phyloP scores from a whole-genome alignment of 805 yeast species.

The Soucietia sequanensis region DNA sequence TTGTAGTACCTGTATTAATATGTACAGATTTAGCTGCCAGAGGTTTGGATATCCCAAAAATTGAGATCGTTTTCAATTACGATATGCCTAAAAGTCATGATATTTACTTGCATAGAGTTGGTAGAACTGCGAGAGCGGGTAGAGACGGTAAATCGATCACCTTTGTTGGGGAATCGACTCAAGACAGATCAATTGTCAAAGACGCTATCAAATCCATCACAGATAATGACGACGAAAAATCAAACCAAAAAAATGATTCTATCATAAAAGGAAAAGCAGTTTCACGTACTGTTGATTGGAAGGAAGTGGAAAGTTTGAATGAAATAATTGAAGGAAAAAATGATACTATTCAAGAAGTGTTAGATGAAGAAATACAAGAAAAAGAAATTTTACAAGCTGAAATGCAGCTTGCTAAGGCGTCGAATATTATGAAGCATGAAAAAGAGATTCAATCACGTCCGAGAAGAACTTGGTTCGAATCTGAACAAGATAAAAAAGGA shows the following conservation, averaged over 20 bases:
- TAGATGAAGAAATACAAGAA: conserved; percentile 84
- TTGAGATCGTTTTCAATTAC: conserved; percentile 89
- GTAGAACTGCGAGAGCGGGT: conserved; percentile 99
- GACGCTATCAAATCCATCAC: conserved; percentile 74
- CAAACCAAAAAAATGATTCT: conserved; percentile 1
- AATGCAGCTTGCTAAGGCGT: conserved; percentile 83
- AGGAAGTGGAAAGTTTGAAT: conserved; percentile 68
- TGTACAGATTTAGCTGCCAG: conserved; percentile 99
- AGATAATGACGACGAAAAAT: conserved; percentile 24
- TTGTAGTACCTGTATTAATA: conserved; percentile 80
- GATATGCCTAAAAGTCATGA: conserved; percentile 96
- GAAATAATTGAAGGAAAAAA: conserved; percentile 58
- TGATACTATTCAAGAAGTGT: conserved; percentile 67
- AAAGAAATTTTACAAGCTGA: conserved; percentile 87
- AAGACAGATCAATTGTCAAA: conserved; percentile 87
- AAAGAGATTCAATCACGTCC: conserved; percentile 88
- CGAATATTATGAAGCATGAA: conserved; percentile 75
- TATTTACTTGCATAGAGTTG: conserved; percentile 93
- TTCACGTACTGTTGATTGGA: conserved; percentile 94
- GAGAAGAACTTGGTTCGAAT: conserved; percentile 94
- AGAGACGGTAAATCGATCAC: conserved; percentile 92
- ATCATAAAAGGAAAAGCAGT: conserved; percentile 57
- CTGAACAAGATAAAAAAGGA: conserved; percentile 51
- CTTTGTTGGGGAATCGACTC: conserved; percentile 88
- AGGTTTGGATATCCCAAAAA: conserved; percentile 98